Base-by-base conservation (phyloP, 1,139 yeast genomes). In the Meyerozyma smithsonii region DNA sequence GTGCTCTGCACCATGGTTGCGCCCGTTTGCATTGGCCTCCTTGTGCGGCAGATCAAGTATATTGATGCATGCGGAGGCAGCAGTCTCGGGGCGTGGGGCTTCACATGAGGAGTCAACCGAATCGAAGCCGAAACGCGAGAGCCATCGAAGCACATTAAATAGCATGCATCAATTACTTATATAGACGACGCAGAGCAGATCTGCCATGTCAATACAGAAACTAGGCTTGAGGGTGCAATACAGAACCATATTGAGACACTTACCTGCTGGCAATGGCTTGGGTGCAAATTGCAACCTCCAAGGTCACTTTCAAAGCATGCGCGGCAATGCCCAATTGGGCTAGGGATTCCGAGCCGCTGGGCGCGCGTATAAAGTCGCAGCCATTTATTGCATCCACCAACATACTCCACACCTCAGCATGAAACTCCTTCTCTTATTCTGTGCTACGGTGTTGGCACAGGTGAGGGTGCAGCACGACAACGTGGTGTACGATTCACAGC, bases 401-500 rank as follows among this genome's bases (percentile, higher is more conserved):
- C n/a, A n/a, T n/a, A n/a, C n/a, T n/a, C n/a, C n/a, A n/a, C n/a
- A 26, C 15, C 14, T 26, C 24, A 5, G 12, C 8, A 32, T 32
- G 35, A 32, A 32, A 16, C 21, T 32, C 12, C 15, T 20, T 32
- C 20, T 24, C 6, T 14, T 32, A n/a, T 14, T 32, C 10, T 11
- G 18, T 8, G 15, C 30, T 10, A 14, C 17, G 6, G 30, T 15
- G 17, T 12, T 26, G 15, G 30, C 30, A 2, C 30, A 26, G 12
- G 11, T 26, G 30, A 3, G 15, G n/a, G 35, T 34, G 11, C 12
- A 23, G 1, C 42, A 20, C n/a, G 39, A 44, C 11, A 28, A 24
- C 8, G 39, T 45, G 16, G 34, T 40, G 24, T 36, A 35, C 35
- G 30, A 37, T 15, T 37, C 21, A 4, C 26, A 17, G 8, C 32